Evolutionary conservation across 139 green algal species (phyloP), one percentile per base, ranked within the genome.

Genomic region (Astrephomene gubernaculifera): DNA sequence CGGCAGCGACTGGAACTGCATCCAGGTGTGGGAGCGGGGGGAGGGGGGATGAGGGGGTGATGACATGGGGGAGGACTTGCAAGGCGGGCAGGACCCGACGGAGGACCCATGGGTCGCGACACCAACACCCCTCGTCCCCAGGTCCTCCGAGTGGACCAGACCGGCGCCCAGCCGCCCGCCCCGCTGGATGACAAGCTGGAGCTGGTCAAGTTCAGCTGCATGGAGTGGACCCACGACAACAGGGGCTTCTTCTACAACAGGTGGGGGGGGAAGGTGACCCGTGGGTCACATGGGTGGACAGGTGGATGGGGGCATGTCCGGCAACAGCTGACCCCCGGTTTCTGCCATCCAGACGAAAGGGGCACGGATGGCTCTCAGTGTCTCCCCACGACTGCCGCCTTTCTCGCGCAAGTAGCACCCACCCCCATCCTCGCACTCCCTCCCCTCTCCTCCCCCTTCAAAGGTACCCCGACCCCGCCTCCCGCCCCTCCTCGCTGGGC

Each of bases 161-260:
- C 89, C 10, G 96, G 93, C 57, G 38, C 5, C 22, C n/a, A 33
- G 1, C 52, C 81, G 22, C 81, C 74, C 57, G 86, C 52, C n/a
- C 71, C 92, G 17, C 75, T 97, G 79, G 25, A 87, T 9, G 97
- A 99, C 88, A 72, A 92, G 76, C 90, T 99, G 63, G 68, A 94
- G 69, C 74, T 94, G 69, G 95, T 98, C 63, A 99, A 99, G 89
- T 97, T 96, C 87, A 93, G 82, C 80, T 89, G 53, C 68, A 86
- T 97, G 44, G 89, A 93, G 4, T 99, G 96, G 96, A 99, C 96
- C 35, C 92, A 96, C 74, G 96, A 98, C 90, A 79, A 92, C 84
- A 92, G 94, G 71, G 97, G 96, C 22, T 97, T 99, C 89, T 98
- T 99, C 92, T 99, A 99, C 90, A 96, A 94, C 87, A 88, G 89